Evolutionary conservation across 75 land plant genomes (phyloP), one percentile per base, ranked within the genome.

Genomic region (Larix kaempferi): DNA sequence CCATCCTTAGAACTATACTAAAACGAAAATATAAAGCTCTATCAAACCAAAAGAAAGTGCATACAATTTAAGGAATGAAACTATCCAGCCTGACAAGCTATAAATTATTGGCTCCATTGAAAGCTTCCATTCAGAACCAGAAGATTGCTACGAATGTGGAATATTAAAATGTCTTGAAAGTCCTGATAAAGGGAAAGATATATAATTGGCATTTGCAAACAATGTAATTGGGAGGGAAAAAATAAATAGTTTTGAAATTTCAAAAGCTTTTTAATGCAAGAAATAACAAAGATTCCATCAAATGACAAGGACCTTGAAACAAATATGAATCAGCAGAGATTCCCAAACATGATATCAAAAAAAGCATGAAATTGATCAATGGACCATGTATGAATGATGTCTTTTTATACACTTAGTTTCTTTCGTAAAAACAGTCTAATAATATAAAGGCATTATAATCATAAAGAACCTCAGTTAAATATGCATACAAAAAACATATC

Each of bases 121-220:
- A 69, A n/a, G 12, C 13, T 69, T 69, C 73, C 73, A 10, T 69
- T 69, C 12, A 39, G 41, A 69, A 11, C 44, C 23, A 69, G 41
- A 39, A 69, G 73, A 69, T 69, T 8, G 10, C 54, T 39, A 69
- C 35, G 13, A 41, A 41, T 13, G n/a, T 35, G 11, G 33, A 19
- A 37, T 37, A 39, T 19, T 6, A 11, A 39, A 17, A 69, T 69
- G 72, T 69, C 7, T n/a, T 10, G n/a, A 7, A 69, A 21, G 13
- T 2, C 54, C 12, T 22, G 41, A 41, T 69, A 21, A n/a, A 69
- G 69, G 19, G 41, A 39, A 69, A 69, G 49, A 69, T 69, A 80
- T 25, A 65, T 44, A 6, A 27, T 57, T 7, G 76, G 11, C 77
- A 74, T 37, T 33, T 71, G n/a, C 67, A 80, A 78, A 57, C 33